These are phyloP conservation scores for Ephemerocybe angulata DNA, from an alignment of 768 basidiomycete species.

Conservation along the genomic window DNA sequence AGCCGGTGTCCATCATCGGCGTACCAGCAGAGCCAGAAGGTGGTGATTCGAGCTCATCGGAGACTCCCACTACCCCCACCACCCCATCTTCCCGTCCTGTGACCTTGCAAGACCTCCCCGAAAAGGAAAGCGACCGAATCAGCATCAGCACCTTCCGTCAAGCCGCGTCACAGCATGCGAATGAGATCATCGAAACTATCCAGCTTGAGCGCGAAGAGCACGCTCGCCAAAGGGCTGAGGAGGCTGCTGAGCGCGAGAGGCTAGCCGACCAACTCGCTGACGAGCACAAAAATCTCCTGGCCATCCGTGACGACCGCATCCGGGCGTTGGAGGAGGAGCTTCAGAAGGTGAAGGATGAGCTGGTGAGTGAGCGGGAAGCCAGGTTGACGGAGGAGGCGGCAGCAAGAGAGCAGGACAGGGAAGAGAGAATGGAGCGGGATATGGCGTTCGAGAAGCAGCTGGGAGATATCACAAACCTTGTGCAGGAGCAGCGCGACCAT, in stretches of 20 bases:
- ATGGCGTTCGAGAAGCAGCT: conserved; percentile 60
- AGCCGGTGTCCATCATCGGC: neutral
- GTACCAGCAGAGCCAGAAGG: neutral
- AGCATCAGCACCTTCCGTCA: neutral
- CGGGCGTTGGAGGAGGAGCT: conserved; percentile 62
- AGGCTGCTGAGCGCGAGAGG: conserved; percentile 51
- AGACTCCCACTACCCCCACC: too few species aligned
- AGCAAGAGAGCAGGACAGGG: conserved; percentile 54
- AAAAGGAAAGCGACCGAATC: neutral
- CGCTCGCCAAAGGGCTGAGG: conserved; percentile 49
- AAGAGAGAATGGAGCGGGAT: conserved; percentile 56
- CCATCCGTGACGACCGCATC: conserved; percentile 55
- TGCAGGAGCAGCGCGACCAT: conserved; percentile 63
- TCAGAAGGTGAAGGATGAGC: conserved; percentile 49
- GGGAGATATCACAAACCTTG: conserved; percentile 65
- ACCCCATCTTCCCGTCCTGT: neutral
- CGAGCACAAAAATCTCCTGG: conserved; percentile 42
- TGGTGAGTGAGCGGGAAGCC: conserved; percentile 60
- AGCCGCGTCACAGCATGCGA: conserved; percentile 53
- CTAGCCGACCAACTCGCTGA: conserved; percentile 47
- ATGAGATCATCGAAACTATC: conserved; percentile 57
- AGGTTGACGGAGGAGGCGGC: conserved; percentile 59
- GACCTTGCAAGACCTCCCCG: neutral
- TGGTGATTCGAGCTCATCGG: neutral
- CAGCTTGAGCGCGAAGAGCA: conserved; percentile 57